Evolutionary conservation across 148 eudicot genomes (phyloP).

Genomic region (Chenopodium suecicum): DNA sequence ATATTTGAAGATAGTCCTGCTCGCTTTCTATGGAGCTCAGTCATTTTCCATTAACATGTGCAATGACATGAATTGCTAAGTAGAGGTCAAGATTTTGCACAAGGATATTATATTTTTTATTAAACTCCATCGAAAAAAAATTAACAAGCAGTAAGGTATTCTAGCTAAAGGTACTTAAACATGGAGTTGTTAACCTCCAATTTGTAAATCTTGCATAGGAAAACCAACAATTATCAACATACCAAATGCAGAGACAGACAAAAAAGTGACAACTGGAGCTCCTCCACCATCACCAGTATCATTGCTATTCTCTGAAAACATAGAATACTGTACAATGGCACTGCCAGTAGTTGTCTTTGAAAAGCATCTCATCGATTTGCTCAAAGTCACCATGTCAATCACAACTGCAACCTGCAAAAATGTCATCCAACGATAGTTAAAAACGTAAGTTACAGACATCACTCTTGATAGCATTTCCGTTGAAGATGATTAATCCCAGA

Average conservation of each 20-base stretch:
- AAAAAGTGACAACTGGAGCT: constrained; percentile 60
- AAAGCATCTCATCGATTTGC: constrained; percentile 77
- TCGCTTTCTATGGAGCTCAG: neutral
- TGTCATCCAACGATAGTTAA: neutral
- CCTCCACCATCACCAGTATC: constrained; percentile 93
- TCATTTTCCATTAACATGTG: neutral
- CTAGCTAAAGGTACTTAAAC: neutral
- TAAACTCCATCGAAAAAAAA: neutral
- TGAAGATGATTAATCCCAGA: neutral
- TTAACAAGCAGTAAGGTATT: neutral
- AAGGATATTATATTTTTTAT: neutral
- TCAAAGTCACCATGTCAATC: constrained; percentile 47
- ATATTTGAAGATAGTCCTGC: neutral
- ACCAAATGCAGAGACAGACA: constrained; percentile 65
- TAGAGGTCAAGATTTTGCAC: neutral
- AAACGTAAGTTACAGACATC: neutral
- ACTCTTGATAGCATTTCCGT: neutral
- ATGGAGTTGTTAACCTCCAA: neutral
- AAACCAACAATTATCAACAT: constrained; percentile 27
- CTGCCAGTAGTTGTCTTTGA: constrained; percentile 47
- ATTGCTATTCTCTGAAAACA: constrained; percentile 38
- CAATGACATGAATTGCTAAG: too few relatives aligned
- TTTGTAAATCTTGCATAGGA: neutral
- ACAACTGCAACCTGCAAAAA: constrained; percentile 54
- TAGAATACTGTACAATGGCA: constrained; percentile 60